Evolutionary conservation across 306 rosid species (phyloP), one percentile per base, ranked within the genome.

Genomic region (Canavalia ensiformis): DNA sequence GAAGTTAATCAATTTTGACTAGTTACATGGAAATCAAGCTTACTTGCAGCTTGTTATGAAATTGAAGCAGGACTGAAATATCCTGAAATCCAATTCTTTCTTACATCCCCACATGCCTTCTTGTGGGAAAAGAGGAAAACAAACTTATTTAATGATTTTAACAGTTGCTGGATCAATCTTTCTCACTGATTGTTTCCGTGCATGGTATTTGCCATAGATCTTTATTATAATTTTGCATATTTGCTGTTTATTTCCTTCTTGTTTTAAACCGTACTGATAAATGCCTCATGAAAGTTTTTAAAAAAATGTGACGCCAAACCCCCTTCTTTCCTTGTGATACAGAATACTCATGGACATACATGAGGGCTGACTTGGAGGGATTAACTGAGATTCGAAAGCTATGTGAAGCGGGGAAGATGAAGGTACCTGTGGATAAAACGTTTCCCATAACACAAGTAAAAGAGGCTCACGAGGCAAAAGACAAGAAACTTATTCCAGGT

Each of bases 331-430:
- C 82, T 62, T 71, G 47, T 80, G 86, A 82, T 89, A 54, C 86
- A 93, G 98, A 91, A 49, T 95, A 95, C 86, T 90, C 90, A 50
- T 95, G 97, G 99, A 88, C 91, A 31, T 91, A 57, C 80, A 95
- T 95, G 99, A 90, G 98, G 85, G 93, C 98, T 5, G 99, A 95
- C 82, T 49, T 86, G 28, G 99, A 95, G 58, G 99, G 99, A 59
- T 86, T 95, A 69, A 25, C 78, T 67, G 96, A 90, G 93, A 88
- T 93, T 77, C 83, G 89, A 74, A 87, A 78, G 88, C 93, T 91
- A 56, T 87, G 91, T 56, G 97, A 93, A 85, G 90, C 96, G 5
- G 96, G 94, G 65, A 93, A 92, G 87, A 54, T 95, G 85, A 93
- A 86, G 83, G 88, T 95, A 82, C 97, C 98, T 0, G 97, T 95